Evolutionary conservation across 2,329 filamentous ascomycete species (phyloP).

Genomic region (Periglandula ipomoeae): DNA sequence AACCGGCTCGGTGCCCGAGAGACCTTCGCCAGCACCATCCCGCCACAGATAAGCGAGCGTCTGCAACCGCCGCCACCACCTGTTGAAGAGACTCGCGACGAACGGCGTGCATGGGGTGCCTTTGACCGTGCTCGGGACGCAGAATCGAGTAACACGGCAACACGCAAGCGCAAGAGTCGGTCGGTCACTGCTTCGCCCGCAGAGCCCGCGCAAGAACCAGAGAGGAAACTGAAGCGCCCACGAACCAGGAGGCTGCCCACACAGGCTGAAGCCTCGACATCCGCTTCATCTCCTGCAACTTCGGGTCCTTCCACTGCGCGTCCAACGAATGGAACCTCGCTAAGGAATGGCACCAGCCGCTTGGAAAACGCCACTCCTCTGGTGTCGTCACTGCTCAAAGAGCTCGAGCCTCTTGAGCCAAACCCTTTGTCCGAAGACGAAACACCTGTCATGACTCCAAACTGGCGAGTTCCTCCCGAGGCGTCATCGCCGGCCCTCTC

Average conservation of each 20-base stretch:
- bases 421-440: constrained; percentile 51
- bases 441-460: constrained; percentile 15
- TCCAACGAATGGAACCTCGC: constrained; percentile 10
- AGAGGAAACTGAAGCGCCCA: constrained; percentile 80
- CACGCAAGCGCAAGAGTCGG: constrained; percentile 64
- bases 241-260: constrained; percentile 59
- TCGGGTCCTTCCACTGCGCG: constrained; percentile 19
- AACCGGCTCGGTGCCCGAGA: constrained; percentile 67
- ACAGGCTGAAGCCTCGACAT: constrained; percentile 37
- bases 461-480: constrained; percentile 23
- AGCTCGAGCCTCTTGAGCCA: constrained; percentile 77
- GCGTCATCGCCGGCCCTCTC: constrained; percentile 56
- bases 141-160: constrained; percentile 38
- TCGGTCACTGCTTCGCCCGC: constrained; percentile 64
- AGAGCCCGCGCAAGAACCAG: constrained; percentile 59
- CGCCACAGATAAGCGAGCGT: constrained; percentile 50
- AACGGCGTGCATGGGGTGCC: constrained; percentile 79
- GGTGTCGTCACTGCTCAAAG: constrained; percentile 75
- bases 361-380: constrained; percentile 59
- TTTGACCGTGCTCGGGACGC: constrained; percentile 76
- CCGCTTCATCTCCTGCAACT: constrained; percentile 24
- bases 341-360: constrained; percentile 16
- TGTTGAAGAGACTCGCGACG: constrained; percentile 62
- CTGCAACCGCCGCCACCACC: constrained; percentile 49
- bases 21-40: constrained; percentile 57